Conservation (phyloP, 495 filamentous ascomycete genomes). For the Lasiosphaeriaceae sp. region DNA sequence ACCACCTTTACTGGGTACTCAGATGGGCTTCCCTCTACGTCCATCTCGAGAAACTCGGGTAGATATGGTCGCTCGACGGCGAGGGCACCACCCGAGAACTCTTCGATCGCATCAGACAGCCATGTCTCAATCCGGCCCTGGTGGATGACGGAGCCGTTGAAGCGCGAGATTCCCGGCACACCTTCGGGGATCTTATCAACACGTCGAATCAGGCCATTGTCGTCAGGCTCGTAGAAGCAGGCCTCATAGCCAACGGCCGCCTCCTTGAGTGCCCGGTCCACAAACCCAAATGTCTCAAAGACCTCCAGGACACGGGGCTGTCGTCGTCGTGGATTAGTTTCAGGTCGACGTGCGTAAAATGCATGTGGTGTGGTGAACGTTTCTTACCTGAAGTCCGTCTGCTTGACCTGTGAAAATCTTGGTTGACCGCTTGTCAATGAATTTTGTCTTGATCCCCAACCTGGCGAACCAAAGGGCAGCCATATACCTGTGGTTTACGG, state of each 20-base stretch:
- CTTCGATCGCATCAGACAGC: not conserved
- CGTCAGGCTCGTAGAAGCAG: slow-evolving; percentile 2
- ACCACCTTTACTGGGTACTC: not conserved
- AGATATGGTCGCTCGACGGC: not conserved
- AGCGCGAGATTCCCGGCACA: not conserved
- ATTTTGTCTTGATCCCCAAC: not conserved
- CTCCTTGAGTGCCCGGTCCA: not conserved
- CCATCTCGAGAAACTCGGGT: not conserved
- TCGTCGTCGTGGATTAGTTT: no score
- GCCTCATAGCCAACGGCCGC: slow-evolving; percentile 2
- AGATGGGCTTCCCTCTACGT: not conserved
- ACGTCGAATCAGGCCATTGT: not conserved
- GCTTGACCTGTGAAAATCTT: slow-evolving; percentile 1
- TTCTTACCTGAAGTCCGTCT: not conserved
- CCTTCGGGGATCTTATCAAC: slow-evolving; percentile 1
- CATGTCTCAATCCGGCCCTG: slow-evolving; percentile 1
- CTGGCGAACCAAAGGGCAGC: slow-evolving; percentile 1
- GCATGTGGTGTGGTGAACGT: no score
- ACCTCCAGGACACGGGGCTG: not conserved
- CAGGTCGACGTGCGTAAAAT: no score
- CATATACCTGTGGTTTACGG: not conserved
- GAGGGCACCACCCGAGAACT: not conserved
- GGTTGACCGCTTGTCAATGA: not conserved
- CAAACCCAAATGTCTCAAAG: not conserved
- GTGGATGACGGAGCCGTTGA: slow-evolving; percentile 3